Evolutionary conservation across 208 protist genomes (phyloP), one percentile per base, ranked within the genome.

Genomic region (Acanthamoeba divionensis): DNA sequence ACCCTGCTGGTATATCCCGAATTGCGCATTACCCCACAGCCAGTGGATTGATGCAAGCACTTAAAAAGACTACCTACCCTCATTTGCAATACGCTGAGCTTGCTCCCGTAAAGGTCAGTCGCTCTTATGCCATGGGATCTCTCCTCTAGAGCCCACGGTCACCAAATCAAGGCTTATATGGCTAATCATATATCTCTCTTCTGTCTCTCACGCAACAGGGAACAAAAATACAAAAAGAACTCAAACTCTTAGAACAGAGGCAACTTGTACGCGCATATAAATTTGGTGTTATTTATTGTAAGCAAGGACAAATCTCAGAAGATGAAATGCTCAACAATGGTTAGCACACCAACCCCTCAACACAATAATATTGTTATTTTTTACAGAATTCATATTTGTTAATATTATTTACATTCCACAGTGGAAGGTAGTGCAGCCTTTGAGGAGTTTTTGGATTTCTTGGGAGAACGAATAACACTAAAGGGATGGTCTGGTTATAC

Each of bases 241-340:
- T 85, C 18, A 85, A 65, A 45, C n/a, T 47, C 13, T 45, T 85
- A 15, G 75, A 85, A 45, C 36, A 62, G 47, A 45, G 26, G 75
- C 41, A 54, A 45, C 60, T 85, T 50, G 75, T 85, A 15, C 33
- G 75, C 44, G 75, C 75, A 10, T 55, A 85, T 55, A 85, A 85
- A 38, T 85, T 85, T 62, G 75, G 75, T 15, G 52, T 85, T 36
- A 60, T 85, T 41, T 85, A 85, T 33, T 85, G 75, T 50, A 85
- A 85, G 54, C 52, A 85, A 9, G 75, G 75, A 5, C 75, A 85
- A 33, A 85, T 85, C 75, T 66, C 52, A 13, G 75, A 85, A 44
- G 75, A 85, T 41, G 75, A 85, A 24, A 85, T 85, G 75, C 54
- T 85, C 33, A 66, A 60, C 24, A 85, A 85, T 24, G 52, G 71